Evolutionary conservation across 2,329 filamentous ascomycete genomes (phyloP).

Genomic region (Volutella citrinella): DNA sequence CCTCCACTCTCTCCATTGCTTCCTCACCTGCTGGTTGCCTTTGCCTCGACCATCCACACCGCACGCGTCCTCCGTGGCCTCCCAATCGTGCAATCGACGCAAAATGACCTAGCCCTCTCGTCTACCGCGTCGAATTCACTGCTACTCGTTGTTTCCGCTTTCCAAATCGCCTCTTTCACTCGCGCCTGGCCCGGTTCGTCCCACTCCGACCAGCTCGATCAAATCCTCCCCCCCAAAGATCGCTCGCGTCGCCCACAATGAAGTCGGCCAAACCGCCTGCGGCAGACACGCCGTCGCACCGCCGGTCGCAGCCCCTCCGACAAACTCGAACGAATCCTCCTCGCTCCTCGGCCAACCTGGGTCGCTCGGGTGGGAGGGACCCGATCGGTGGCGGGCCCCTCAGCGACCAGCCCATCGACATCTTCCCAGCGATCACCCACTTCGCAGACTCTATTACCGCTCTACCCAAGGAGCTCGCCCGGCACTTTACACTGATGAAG

Average conservation of each 20-base stretch:
- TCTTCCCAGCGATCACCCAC: constrained; percentile 64
- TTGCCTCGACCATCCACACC: constrained; percentile 17
- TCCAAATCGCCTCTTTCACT: constrained; percentile 12
- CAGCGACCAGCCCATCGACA: constrained; percentile 60
- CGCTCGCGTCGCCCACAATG: constrained; percentile 42
- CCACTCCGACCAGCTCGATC: constrained; percentile 21
- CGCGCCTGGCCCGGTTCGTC: constrained; percentile 14
- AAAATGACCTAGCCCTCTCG: constrained; percentile 24
- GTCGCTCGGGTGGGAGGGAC: constrained; percentile 45
- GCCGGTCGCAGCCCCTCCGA: constrained; percentile 61
- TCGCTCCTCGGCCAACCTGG: constrained; percentile 48
- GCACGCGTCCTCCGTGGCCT: constrained; percentile 14
- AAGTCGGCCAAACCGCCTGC: constrained; percentile 52
- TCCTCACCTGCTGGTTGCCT: constrained; percentile 20
- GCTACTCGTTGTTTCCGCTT: constrained; percentile 11
- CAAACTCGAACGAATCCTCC: constrained; percentile 64
- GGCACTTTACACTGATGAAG: constrained; percentile 92
- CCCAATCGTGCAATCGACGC: constrained; percentile 13
- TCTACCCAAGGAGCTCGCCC: constrained; percentile 89
- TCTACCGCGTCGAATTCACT: constrained; percentile 17
- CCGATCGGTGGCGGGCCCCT: constrained; percentile 41
- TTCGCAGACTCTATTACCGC: constrained; percentile 93
- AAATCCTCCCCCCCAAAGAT: constrained; percentile 13
- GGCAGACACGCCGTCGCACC: constrained; percentile 44
- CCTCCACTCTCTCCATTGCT: constrained; percentile 16